A percentile compares a stretch with the other conserved stretches of the same genome.
These are phyloP conservation scores for Bertia moriformis DNA, from an alignment of 2,329 filamentous ascomycete species.

Conservation along the genomic window DNA sequence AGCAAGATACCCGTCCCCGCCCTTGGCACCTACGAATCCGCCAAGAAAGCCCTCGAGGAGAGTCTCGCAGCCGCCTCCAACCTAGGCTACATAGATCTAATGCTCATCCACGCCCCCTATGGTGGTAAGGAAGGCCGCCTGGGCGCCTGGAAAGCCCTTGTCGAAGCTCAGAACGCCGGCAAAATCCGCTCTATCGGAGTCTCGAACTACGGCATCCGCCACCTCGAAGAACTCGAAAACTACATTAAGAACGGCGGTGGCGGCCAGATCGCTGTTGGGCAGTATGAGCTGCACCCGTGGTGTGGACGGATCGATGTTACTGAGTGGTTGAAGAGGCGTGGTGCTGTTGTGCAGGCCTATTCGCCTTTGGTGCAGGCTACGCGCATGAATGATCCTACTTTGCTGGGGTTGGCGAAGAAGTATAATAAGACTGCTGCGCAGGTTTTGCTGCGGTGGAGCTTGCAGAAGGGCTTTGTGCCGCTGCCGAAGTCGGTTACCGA, in stretches of 20 bases:
- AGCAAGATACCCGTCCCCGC: conserved; percentile 34
- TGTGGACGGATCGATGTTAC: conserved; percentile 33
- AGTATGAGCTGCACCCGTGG: conserved; percentile 61
- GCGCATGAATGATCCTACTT: conserved; percentile 32
- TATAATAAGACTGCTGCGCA: conserved; percentile 42
- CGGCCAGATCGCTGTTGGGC: conserved; percentile 34
- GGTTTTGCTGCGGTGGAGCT: conserved; percentile 43
- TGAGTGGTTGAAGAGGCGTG: conserved; percentile 58
- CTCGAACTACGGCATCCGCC: conserved; percentile 8
- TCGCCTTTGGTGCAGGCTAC: conserved; percentile 16
- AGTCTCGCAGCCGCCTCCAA: neutral
- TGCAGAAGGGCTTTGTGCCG: conserved; percentile 47
- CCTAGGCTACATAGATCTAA: neutral
- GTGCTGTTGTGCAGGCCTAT: conserved; percentile 38
- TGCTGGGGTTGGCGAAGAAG: conserved; percentile 35
- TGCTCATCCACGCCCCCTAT: conserved; percentile 8
- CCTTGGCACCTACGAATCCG: neutral
- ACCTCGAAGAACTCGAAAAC: conserved; percentile 7
- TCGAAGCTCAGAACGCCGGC: conserved; percentile 6
- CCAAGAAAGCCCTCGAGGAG: neutral
- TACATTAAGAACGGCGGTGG: conserved; percentile 3
- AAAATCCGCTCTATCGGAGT: conserved; percentile 8
- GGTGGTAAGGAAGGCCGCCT: conserved; percentile 5
- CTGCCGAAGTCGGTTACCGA: conserved; percentile 48
- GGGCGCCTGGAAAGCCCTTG: conserved; percentile 8